These are phyloP conservation scores for Xylaria sp. DNA, from an alignment of 2,329 filamentous ascomycete species.

Conservation along the genomic window DNA sequence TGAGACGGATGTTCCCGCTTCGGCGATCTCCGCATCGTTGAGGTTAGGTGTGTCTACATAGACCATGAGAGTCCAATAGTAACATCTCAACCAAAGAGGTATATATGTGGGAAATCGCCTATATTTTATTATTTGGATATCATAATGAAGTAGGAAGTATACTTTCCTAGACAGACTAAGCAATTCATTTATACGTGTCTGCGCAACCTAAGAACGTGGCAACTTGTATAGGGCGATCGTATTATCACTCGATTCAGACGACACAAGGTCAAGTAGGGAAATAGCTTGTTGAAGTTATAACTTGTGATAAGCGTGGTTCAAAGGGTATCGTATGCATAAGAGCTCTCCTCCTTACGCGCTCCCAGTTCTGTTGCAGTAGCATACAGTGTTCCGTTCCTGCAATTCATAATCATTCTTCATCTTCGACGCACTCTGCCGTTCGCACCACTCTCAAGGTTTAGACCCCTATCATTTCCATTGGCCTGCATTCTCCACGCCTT, in stretches of 20 bases:
- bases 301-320: background rate
- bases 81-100: background rate
- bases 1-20: constrained; percentile 32
- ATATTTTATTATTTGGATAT: too few relatives aligned
- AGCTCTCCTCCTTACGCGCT: background rate
- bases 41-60: background rate
- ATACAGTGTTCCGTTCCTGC: background rate
- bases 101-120: background rate
- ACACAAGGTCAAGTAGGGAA: background rate
- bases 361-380: background rate
- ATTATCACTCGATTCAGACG: background rate
- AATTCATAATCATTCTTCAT: too few relatives aligned
- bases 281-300: background rate
- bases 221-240: background rate
- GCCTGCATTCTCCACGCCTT: constrained; percentile 58
- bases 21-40: constrained; percentile 36
- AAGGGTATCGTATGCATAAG: constrained; percentile 10
- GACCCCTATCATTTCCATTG: constrained; percentile 37
- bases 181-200: too few relatives aligned
- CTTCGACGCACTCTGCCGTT: background rate
- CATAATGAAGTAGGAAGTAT: too few relatives aligned
- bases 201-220: too few relatives aligned
- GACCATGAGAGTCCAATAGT: background rate
- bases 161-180: too few relatives aligned
- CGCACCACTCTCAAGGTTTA: background rate